Evolutionary conservation across 2,329 filamentous ascomycete species (phyloP), one percentile per base, ranked within the genome.

Genomic region (Xylariales sp.): DNA sequence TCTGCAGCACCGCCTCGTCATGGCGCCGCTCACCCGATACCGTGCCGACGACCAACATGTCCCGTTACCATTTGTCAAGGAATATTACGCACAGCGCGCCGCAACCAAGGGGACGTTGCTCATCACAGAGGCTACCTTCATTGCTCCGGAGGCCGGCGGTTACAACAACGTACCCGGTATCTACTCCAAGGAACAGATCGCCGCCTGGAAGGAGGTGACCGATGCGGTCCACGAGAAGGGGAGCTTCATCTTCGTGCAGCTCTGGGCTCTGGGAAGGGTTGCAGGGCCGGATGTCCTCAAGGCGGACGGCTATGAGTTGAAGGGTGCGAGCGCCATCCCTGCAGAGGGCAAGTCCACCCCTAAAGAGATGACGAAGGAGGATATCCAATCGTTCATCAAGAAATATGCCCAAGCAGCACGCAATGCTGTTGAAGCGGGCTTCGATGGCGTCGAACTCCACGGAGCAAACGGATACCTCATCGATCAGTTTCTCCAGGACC

Each of bases 341-440:
- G 62, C 63, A 21, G 54, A 51, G 20, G 54, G 51, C 5, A 48
- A 52, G 17, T 54, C 60, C 3, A 49, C 52, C 14, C 46, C 50
- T 12, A 59, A 61, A 11, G 54, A 47, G 31, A 77, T 89, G 76
- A 81, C 76, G 0, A 61, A 73, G 14, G 61, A 70, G 2, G 83
- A 88, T 32, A 89, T 90, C 40, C 68, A 76, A 37, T 58, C 72
- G 4, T 63, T 83, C 41, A 85, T 85, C 57, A 53, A 55, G 5
- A 76, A 76, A 2, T 88, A 75, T 61, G 74, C 69, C 1, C 70
- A 66, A 0, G 71, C 69, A 1, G 65, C 70, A 47, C 61, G 76
- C 10, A 73, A 83, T 1, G 57, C 87, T 2, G n/a, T n/a, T n/a
- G 65, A 70, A 31, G 78, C 76, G 2, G 85, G 85, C 0, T 81